Conservation (phyloP, 805 yeast species). For the Spathaspora arborariae region DNA sequence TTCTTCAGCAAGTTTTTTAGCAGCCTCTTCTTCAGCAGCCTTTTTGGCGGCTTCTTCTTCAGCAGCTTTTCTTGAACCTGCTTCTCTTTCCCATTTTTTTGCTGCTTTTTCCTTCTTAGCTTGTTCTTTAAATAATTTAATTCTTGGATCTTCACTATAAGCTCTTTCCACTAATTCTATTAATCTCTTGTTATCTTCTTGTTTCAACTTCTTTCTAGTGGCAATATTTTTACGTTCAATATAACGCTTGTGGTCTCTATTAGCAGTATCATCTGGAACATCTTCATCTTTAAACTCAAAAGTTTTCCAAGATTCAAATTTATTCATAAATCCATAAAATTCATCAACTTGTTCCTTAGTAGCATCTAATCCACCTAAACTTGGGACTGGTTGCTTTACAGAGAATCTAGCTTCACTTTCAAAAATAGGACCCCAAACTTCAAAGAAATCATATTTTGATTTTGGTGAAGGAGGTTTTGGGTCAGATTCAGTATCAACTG, state of each 20-base stretch:
- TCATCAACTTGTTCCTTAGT: conserved; percentile 80
- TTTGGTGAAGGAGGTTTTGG: conserved; percentile 73
- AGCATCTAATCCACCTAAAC: conserved; percentile 63
- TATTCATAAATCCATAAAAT: conserved; percentile 90
- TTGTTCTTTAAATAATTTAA: conserved; percentile 85
- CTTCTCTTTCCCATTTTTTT: conserved; percentile 96
- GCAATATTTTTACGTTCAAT: conserved; percentile 96
- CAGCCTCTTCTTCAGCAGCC: conserved; percentile 83
- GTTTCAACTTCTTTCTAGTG: conserved; percentile 95
- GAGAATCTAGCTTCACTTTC: conserved; percentile 90
- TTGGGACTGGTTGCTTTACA: conserved; percentile 84
- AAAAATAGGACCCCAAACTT: conserved; percentile 90
- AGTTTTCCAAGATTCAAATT: conserved; percentile 97
- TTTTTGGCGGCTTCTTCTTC: conserved; percentile 83
- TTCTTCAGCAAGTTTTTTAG: conserved; percentile 71
- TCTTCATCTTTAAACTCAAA: conserved; percentile 98
- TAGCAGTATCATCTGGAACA: conserved; percentile 97
- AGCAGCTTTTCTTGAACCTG: conserved; percentile 95
- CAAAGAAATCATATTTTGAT: conserved; percentile 74
- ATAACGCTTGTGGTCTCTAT: conserved; percentile 99
- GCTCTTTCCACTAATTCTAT: conserved; percentile 87
- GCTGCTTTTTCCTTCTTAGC: conserved; percentile 94
- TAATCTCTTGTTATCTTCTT: conserved; percentile 91
- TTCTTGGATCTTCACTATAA: conserved; percentile 88
- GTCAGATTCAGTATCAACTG: conserved; percentile 87